Base-by-base conservation (phyloP, 2,329 filamentous ascomycete species). In the Calonectria pteridis region DNA sequence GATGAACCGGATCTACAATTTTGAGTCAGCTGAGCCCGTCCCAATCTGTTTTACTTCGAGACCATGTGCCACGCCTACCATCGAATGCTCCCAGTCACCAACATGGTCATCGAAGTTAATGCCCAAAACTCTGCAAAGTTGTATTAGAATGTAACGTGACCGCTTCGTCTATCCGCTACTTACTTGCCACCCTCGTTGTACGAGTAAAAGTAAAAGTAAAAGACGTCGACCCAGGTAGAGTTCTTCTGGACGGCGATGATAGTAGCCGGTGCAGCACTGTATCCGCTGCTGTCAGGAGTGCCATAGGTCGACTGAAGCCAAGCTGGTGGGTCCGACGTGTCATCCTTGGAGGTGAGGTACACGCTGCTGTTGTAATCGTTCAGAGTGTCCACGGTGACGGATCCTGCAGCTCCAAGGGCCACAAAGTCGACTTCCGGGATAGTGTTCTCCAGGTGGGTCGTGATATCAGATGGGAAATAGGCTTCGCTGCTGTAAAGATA, bases 1-100 rank as follows among this genome's bases (percentile, higher is more conserved):
- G 16, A 59, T 40, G 33, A 59, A 59, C 6, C 55, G 55, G 13
- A 59, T 40, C 55, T 59, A 9, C 10, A n/a, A 33, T 4, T 6
- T 26, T 14, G n/a, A 6, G 31, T 58, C n/a, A 58, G 53, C 29
- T 14, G 31, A n/a, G 43, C 18, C 9, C 51, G 13, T 33, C 9
- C 5, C 28, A 11, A 9, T 20, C 6, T 10, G 6, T 46, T 46
- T 4, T 23, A 3, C 18, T 18, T n/a, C 9, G 3, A 2, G 20
- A 46, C 4, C 18, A 46, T 46, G 40, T n/a, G 40, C 20, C 2
- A 43, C 29, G 51, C 29, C 23, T 18, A 59, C 55, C 55, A 59
- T 59, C 11, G 55, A 59, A 59, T 59, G 55, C 55, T 59, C 55
- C 55, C 55, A 59, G 13, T 59, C 55, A 20, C 55, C 55, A 40